phyloP scores from a whole-genome alignment of 1,284 basidiomycete species.

The Uromyces viciae-fabae region DNA sequence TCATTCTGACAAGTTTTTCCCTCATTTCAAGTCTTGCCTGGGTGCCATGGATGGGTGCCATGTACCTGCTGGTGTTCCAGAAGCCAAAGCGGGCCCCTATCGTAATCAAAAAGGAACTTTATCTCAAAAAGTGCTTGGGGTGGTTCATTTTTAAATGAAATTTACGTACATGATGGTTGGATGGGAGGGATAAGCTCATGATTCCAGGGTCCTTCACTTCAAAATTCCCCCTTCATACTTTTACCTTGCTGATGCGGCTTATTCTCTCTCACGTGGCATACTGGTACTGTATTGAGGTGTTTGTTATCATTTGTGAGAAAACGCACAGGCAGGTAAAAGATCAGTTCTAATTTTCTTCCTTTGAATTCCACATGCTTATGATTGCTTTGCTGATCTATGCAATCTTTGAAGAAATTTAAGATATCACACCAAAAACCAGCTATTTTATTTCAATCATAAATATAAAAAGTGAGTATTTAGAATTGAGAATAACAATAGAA shows the following conservation, averaged over 20 bases:
- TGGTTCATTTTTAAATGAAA: conserved; percentile 51
- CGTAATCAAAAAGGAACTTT: conserved; percentile 55
- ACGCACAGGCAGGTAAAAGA: conserved; percentile 7
- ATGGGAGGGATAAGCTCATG: conserved; percentile 56
- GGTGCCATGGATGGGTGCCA: conserved; percentile 58
- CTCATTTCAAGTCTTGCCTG: conserved; percentile 55
- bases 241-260: conserved; percentile 58
- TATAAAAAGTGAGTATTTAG: too few relatives aligned
- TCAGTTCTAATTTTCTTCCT: too few relatives aligned
- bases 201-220: conserved; percentile 55
- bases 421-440: too few relatives aligned
- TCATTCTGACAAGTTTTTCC: conserved; percentile 57
- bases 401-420: too few relatives aligned
- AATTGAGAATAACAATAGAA: too few relatives aligned
- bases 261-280: conserved; percentile 52
- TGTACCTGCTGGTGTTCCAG: conserved; percentile 52
- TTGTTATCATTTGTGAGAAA: conserved; percentile 49
- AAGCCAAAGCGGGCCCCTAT: conserved; percentile 48
- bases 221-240: conserved; percentile 53
- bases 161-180: conserved; percentile 56
- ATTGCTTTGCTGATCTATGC: too few relatives aligned
- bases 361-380: too few relatives aligned
- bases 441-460: too few relatives aligned
- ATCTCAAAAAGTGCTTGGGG: conserved; percentile 55
- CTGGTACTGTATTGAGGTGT: conserved; percentile 50